Evolutionary conservation across 352 stramenopile genomes (phyloP).

Genomic region (Thalassiosira mediterranea): DNA sequence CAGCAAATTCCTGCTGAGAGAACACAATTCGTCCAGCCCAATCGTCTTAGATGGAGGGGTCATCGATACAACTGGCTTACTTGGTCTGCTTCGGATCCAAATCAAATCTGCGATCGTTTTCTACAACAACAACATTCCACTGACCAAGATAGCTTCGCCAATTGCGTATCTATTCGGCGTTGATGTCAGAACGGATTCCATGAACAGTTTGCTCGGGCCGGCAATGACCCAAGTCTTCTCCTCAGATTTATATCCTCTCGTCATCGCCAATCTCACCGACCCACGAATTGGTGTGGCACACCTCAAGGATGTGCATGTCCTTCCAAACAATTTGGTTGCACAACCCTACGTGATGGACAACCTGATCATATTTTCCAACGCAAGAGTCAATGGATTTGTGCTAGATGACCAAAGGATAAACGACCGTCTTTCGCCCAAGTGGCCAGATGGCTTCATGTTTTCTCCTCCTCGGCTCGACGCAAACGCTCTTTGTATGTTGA

Average conservation of each 20-base stretch:
- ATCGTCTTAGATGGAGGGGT: slow-evolving; percentile 28
- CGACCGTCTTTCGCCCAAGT: slow-evolving; percentile 2
- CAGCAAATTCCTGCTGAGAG: slow-evolving; percentile 14
- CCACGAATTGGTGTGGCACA: slow-evolving; percentile 6
- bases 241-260: slow-evolving; percentile 6
- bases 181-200: slow-evolving; percentile 25
- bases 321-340: slow-evolving; percentile 10
- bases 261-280: slow-evolving; percentile 37
- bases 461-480: slow-evolving; percentile 7
- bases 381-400: slow-evolving; percentile 14
- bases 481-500: slow-evolving; percentile 10
- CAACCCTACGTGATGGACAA: slow-evolving; percentile 17
- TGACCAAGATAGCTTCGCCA: slow-evolving; percentile 7
- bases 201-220: slow-evolving; percentile 36
- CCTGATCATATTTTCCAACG: slow-evolving; percentile 36
- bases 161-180: slow-evolving; percentile 38
- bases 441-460: slow-evolving; percentile 16
- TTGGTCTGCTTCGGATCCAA: slow-evolving; percentile 21
- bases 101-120: slow-evolving; percentile 20
- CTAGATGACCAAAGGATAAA: slow-evolving; percentile 14
- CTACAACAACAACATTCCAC: slow-evolving; percentile 45
- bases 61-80: slow-evolving; percentile 32
- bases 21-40: not conserved
- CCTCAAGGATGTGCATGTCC: slow-evolving; percentile 5
- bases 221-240: slow-evolving; percentile 30